A percentile compares a stretch with the other conserved stretches of the same genome.
Evolutionary conservation across 2,329 filamentous ascomycete species (phyloP).

Genomic region (Aspergillus nomiae): DNA sequence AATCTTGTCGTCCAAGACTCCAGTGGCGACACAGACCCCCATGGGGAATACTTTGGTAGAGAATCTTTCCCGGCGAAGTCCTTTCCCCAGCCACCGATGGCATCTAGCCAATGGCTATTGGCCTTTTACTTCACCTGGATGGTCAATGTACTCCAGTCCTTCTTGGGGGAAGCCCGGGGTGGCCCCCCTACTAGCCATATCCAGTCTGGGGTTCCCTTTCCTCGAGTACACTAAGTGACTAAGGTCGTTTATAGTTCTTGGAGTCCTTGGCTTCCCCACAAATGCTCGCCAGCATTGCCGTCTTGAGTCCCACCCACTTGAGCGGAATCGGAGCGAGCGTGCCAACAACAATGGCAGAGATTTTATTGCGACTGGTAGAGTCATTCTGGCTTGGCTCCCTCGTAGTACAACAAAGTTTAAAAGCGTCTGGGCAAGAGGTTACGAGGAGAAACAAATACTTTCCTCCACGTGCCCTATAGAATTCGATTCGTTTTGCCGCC

Average conservation of each 20-base stretch:
- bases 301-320: background rate
- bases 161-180: background rate
- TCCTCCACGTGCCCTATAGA: background rate
- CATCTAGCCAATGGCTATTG: background rate
- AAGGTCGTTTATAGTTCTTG: constrained; percentile 2
- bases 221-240: background rate
- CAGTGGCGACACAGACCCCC: constrained; percentile 1
- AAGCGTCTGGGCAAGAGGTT: background rate
- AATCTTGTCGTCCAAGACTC: background rate
- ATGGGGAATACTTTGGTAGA: constrained; percentile 7
- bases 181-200: background rate
- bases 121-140: background rate
- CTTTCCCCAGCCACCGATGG: constrained; percentile 28
- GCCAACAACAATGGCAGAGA: constrained; percentile 7
- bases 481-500: constrained; percentile 9
- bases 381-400: background rate
- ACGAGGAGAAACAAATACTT: background rate
- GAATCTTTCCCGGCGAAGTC: constrained; percentile 21
- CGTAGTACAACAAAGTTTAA: background rate
- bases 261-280: constrained; percentile 5
- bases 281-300: constrained; percentile 9
- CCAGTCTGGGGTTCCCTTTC: background rate
- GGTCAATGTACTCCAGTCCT: background rate
- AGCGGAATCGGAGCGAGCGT: constrained; percentile 12
- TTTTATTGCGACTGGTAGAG: constrained; percentile 4